Conservation (phyloP, 2,329 filamentous ascomycete species). For the Cordyceps militaris region DNA sequence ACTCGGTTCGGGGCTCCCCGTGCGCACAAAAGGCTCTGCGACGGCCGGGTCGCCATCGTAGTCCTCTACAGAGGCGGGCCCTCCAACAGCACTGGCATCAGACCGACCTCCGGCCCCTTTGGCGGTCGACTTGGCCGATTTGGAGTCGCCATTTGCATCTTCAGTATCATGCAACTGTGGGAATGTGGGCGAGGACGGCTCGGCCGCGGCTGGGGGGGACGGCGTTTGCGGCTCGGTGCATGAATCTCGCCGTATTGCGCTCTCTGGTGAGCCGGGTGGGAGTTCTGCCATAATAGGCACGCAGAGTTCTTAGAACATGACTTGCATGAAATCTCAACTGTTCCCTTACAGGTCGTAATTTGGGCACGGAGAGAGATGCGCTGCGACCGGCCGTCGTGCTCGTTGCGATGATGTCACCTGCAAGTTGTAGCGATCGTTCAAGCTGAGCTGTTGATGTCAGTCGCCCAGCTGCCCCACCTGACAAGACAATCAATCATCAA, state of each 20-base stretch:
- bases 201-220: neutral
- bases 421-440: neutral
- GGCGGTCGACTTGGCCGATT: neutral
- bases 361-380: neutral
- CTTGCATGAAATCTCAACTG: neutral
- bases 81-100: constrained; percentile 49
- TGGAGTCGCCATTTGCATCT: constrained; percentile 17
- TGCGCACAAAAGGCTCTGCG: constrained; percentile 50
- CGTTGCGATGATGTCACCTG: neutral
- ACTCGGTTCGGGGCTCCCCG: constrained; percentile 42
- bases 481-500: neutral
- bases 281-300: neutral
- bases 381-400: neutral
- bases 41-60: constrained; percentile 53
- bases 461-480: constrained; percentile 10
- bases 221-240: neutral
- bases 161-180: constrained; percentile 32
- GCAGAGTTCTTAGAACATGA: neutral
- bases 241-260: neutral
- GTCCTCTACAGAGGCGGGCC: constrained; percentile 43
- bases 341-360: neutral
- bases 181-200: constrained; percentile 24
- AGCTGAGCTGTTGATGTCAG: neutral
- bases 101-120: constrained; percentile 40
- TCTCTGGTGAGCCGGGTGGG: neutral